Percentiles rank a stretch among this genome's conserved stretches.
These are phyloP conservation scores for Pythium brassicae DNA, from an alignment of 352 stramenopile genomes.

Conservation along the genomic window DNA sequence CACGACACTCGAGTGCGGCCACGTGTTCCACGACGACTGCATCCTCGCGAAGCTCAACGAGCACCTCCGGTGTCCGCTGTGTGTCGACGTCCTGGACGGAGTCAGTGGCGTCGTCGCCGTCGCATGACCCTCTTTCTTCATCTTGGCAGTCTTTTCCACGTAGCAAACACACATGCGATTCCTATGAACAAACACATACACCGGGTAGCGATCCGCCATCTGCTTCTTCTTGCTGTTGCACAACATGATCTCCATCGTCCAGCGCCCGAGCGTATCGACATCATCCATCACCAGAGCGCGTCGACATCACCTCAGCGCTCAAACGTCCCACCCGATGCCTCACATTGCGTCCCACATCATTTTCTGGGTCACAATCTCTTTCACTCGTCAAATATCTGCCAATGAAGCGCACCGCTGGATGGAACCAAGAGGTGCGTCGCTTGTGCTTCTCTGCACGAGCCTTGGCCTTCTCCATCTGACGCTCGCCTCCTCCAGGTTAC, in stretches of 20 bases:
- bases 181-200: too few species aligned
- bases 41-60: conserved; percentile 83
- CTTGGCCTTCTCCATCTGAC: too few species aligned
- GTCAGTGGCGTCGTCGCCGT: not conserved
- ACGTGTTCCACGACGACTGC: conserved; percentile 86
- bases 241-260: too few species aligned
- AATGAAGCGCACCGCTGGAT: conserved; percentile 46
- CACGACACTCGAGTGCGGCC: conserved; percentile 73
- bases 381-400: not conserved
- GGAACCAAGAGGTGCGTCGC: conserved; percentile 48
- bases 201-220: too few species aligned
- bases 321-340: not conserved
- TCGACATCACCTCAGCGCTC: not conserved
- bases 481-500: conserved; percentile 35
- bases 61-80: conserved; percentile 60
- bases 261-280: too few species aligned
- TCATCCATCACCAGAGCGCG: too few species aligned
- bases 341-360: not conserved
- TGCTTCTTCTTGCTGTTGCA: too few species aligned
- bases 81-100: conserved; percentile 7
- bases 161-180: too few species aligned
- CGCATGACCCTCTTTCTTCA: not conserved
- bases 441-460: not conserved
- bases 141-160: not conserved
- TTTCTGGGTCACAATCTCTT: not conserved